Evolutionary conservation across 2,329 filamentous ascomycete genomes (phyloP).

Genomic region (Gremmenia infestans): DNA sequence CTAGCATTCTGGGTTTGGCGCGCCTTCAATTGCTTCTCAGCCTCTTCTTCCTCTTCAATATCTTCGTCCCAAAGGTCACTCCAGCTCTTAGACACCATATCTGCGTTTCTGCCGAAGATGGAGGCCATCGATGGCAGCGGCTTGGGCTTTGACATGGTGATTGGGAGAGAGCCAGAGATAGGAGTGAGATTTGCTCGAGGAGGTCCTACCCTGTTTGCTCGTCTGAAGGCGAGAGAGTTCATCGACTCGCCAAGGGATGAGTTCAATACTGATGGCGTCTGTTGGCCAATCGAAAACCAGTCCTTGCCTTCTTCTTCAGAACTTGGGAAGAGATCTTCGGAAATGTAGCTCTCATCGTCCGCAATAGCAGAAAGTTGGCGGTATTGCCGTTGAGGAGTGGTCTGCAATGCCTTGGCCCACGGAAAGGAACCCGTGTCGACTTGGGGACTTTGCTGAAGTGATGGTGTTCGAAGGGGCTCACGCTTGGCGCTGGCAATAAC

Average conservation of each 20-base stretch:
- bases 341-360: constrained; percentile 67
- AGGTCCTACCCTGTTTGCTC: constrained; percentile 39
- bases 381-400: constrained; percentile 62
- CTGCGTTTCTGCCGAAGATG: constrained; percentile 72
- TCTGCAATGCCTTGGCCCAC: constrained; percentile 87
- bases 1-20: constrained; percentile 60
- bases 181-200: constrained; percentile 50
- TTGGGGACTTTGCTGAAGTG: constrained; percentile 74
- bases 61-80: constrained; percentile 98
- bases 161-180: constrained; percentile 67
- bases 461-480: constrained; percentile 91
- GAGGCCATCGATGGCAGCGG: constrained; percentile 57
- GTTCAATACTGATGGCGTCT: constrained; percentile 78
- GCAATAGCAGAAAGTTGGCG: constrained; percentile 85
- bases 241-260: constrained; percentile 79
- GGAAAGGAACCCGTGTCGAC: constrained; percentile 82
- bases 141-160: constrained; percentile 72
- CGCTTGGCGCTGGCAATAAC: constrained; percentile 81
- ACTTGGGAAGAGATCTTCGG: constrained; percentile 77
- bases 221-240: constrained; percentile 61
- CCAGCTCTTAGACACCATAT: constrained; percentile 95
- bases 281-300: constrained; percentile 73
- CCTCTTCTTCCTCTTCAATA: constrained; percentile 65
- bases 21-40: constrained; percentile 57
- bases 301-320: constrained; percentile 65